These are phyloP conservation scores for Neonectria punicea DNA, from an alignment of 2,329 filamentous ascomycete genomes.

Conservation along the genomic window DNA sequence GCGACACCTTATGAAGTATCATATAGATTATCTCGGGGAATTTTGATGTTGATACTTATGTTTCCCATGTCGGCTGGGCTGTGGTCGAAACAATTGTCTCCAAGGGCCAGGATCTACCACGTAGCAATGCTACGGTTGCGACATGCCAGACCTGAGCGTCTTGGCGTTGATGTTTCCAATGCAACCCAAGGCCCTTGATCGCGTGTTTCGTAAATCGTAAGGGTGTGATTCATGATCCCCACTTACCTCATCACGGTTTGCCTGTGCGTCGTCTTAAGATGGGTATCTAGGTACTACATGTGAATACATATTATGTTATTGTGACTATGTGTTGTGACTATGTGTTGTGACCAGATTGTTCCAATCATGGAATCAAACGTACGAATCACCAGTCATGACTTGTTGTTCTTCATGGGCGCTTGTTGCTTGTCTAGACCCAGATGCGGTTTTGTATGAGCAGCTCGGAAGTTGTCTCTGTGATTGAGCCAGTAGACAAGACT, in stretches of 20 bases:
- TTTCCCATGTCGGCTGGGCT: background rate
- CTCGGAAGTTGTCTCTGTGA: too few species aligned
- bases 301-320: too few species aligned
- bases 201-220: background rate
- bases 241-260: background rate
- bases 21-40: background rate
- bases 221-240: background rate
- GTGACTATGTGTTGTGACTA: too few species aligned
- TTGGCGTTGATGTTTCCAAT: background rate
- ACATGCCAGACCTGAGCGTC: background rate
- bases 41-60: background rate
- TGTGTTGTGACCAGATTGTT: too few species aligned
- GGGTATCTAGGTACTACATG: too few species aligned
- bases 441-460: too few species aligned
- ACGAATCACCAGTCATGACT: too few species aligned
- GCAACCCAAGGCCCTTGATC: background rate
- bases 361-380: too few species aligned
- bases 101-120: background rate
- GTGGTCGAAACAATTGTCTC: background rate
- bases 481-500: too few species aligned
- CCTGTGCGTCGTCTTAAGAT: background rate
- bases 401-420: too few species aligned
- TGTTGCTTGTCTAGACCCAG: too few species aligned
- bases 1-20: background rate
- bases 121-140: background rate